Conservation (phyloP, 352 stramenopile genomes). For the Pythium plurisporium region DNA sequence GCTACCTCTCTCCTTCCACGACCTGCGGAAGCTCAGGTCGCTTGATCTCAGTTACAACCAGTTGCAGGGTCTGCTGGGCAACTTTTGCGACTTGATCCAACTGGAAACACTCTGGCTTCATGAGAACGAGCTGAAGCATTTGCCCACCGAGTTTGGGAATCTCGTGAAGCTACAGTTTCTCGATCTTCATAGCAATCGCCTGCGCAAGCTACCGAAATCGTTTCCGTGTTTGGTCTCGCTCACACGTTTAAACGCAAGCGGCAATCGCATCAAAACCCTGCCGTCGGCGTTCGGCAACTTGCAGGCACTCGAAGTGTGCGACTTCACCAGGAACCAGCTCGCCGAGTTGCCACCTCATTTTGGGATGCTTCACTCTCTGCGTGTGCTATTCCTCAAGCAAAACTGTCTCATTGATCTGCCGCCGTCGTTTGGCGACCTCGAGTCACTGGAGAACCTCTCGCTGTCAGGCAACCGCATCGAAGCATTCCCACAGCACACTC, state of each 20-base stretch:
- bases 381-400: conserved; percentile 30
- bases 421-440: conserved; percentile 31
- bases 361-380: conserved; percentile 25
- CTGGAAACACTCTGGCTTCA: conserved; percentile 39
- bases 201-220: conserved; percentile 42
- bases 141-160: conserved; percentile 41
- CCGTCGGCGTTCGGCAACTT: conserved; percentile 49
- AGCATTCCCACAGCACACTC: conserved; percentile 24
- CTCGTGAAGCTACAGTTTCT: conserved; percentile 32
- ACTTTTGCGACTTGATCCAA: conserved; percentile 42
- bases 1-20: conserved; percentile 50
- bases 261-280: conserved; percentile 39
- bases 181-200: conserved; percentile 35
- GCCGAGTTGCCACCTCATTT: conserved; percentile 36
- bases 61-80: conserved; percentile 39
- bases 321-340: conserved; percentile 35
- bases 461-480: conserved; percentile 47
- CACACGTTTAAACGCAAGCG: conserved; percentile 32
- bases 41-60: conserved; percentile 47
- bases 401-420: conserved; percentile 45
- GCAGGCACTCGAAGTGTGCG: conserved; percentile 29
- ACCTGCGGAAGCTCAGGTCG: conserved; percentile 29
- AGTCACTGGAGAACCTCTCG: conserved; percentile 34
- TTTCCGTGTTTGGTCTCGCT: conserved; percentile 38
- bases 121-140: conserved; percentile 26